phyloP scores from a whole-genome alignment of 78 protist genomes.

The Bodo saltans region DNA sequence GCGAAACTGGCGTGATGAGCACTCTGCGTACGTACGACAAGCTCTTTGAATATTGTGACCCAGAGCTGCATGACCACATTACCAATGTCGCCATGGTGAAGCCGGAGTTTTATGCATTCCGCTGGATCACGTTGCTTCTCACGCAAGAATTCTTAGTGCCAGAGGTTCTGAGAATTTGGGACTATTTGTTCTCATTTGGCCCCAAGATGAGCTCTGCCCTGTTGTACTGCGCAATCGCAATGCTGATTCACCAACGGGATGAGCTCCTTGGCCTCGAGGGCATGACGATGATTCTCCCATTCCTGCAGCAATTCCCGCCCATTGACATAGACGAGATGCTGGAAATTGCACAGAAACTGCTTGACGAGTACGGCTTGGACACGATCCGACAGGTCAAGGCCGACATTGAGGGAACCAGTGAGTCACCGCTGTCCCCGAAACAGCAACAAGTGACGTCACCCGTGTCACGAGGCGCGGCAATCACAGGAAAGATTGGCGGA shows the following conservation, averaged over 20 bases:
- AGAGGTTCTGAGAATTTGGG: conserved; percentile 74
- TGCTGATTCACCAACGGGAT: neutral
- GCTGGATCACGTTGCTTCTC: conserved; percentile 73
- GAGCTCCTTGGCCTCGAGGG: no score
- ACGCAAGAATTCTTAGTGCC: conserved; percentile 76
- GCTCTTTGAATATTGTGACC: neutral
- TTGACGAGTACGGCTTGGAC: no score
- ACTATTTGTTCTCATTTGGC: conserved; percentile 46
- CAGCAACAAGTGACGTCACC: no score
- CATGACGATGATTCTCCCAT: no score
- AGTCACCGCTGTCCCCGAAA: no score
- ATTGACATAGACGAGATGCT: no score
- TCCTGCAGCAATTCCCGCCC: no score
- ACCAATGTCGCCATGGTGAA: neutral
- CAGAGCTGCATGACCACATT: conserved; percentile 28
- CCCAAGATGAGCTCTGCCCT: neutral
- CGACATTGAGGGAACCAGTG: no score
- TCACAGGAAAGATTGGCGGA: no score
- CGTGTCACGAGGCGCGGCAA: no score
- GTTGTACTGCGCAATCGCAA: neutral
- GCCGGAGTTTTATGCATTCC: conserved; percentile 42
- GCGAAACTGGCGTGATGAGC: neutral
- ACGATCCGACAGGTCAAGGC: no score
- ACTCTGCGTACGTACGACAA: neutral
- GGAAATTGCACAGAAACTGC: no score